Evolutionary conservation across 208 protist genomes (phyloP).

Genomic region (Leishmania lainsoni): DNA sequence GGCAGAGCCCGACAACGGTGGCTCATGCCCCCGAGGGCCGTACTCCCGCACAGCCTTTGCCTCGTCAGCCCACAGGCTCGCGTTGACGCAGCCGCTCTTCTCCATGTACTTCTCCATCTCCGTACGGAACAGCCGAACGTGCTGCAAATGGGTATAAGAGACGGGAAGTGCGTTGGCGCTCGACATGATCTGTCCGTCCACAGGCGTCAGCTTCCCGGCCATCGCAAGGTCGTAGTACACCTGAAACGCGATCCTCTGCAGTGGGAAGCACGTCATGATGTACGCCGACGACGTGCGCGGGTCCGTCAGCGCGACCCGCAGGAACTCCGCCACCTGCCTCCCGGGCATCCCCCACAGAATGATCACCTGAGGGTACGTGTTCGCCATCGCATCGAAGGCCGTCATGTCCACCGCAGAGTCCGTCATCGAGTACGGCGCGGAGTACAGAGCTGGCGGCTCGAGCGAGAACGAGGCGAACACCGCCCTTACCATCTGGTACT

Average conservation of each 20-base stretch:
- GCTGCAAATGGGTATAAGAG: constrained; percentile 17
- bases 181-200: constrained; percentile 38
- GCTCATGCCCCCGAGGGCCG: not conserved
- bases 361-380: constrained; percentile 48
- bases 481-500: no score
- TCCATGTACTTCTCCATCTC: constrained; percentile 48
- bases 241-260: constrained; percentile 28
- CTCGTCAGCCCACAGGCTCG: not conserved
- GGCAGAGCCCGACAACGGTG: not conserved
- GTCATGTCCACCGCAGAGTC: no score
- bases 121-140: constrained; percentile 38
- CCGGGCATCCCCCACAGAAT: constrained; percentile 41
- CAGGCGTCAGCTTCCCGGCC: not conserved
- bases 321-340: constrained; percentile 31
- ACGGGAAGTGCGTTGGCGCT: constrained; percentile 41
- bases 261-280: constrained; percentile 27
- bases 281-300: constrained; percentile 35
- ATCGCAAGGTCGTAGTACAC: constrained; percentile 18
- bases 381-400: no score
- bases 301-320: constrained; percentile 32
- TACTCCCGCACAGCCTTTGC: not conserved
- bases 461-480: constrained; percentile 21
- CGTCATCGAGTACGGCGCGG: no score
- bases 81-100: constrained; percentile 1
- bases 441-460: no score